Evolutionary conservation across 1,139 yeast species (phyloP), one percentile per base, ranked within the genome.

Genomic region (Saccharomyces hybrid): DNA sequence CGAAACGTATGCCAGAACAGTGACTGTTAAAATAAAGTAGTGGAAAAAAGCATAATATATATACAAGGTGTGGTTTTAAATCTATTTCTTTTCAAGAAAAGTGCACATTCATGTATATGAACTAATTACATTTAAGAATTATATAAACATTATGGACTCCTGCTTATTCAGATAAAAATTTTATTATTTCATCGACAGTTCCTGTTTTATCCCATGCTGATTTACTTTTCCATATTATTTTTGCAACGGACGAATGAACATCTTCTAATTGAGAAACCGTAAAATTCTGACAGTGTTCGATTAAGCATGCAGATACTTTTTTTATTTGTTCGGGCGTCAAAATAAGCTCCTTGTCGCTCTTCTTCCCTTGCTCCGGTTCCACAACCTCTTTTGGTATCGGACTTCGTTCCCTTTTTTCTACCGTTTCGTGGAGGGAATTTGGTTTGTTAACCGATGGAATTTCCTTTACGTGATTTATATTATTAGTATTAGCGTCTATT

Each of bases 201-300:
- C 54, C 61, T 13, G 78, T 72, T 61, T 90, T 84, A 65, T 90
- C 82, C 88, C 96, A 84, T 5, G 72, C 69, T 51, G 75, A 71
- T 53, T 96, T 77, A 59, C 81, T 80, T 9, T 75, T 72, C 97
- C 97, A 93, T 2, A 88, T 77, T 13, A 84, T 75, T 52, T 87
- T 93, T 75, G 88, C 82, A 50, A 90, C 69, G 50, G 78, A 76
- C 4, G 98, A 84, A 75, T 86, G 85, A 13, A 85, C 70, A 50
- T 80, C 80, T 70, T 93, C 97, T 44, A 93, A 74, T 57, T 78
- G 75, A 56, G 88, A 95, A n/a, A 93, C 76, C 3, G 82, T 79
- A 59, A 75, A 77, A 23, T 75, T 75, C 13, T 72, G 75, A 0
- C 95, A 81, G 23, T 61, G 61, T 0, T 54, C 53, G 9, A 76